Conservation (phyloP, 768 basidiomycete genomes). For the Boletellus ananiceps region DNA sequence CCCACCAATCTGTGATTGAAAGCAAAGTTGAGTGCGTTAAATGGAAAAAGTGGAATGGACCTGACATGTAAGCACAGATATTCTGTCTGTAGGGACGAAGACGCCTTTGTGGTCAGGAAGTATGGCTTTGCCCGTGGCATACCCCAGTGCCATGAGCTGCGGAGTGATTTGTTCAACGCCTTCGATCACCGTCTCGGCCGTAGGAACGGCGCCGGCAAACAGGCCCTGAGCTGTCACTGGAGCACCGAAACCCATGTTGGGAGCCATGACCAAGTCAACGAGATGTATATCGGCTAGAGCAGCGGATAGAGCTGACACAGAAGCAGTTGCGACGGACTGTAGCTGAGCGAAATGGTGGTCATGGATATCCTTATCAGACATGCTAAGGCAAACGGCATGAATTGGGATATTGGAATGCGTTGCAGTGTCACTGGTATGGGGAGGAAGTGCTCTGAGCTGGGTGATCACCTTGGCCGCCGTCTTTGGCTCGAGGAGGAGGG, state of each 20-base stretch:
- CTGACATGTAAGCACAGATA: conserved; percentile 78
- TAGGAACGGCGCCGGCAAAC: conserved; percentile 72
- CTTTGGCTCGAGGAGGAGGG: conserved; percentile 61
- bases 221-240: conserved; percentile 65
- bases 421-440: conserved; percentile 10
- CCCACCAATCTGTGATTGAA: conserved; percentile 76
- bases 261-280: conserved; percentile 53
- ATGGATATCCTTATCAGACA: conserved; percentile 59
- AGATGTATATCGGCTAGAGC: conserved; percentile 59
- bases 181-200: conserved; percentile 62
- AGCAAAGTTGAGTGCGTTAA: conserved; percentile 6
- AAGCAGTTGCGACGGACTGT: conserved; percentile 43
- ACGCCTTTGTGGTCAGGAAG: conserved; percentile 65
- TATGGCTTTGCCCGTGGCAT: conserved; percentile 63
- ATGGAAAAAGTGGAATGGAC: conserved; percentile 1
- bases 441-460: conserved; percentile 62
- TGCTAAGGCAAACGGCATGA: conserved; percentile 71
- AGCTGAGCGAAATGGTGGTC: conserved; percentile 55
- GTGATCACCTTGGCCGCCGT: conserved; percentile 66
- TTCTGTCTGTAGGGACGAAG: conserved; percentile 69
- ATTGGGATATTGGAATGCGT: conserved; percentile 44
- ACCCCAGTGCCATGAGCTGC: conserved; percentile 72
- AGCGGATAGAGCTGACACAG: conserved; percentile 45
- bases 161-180: conserved; percentile 72
- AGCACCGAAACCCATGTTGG: conserved; percentile 69